Base-by-base conservation (phyloP, 2,329 filamentous ascomycete genomes). In the Aspergillus udagawae region DNA sequence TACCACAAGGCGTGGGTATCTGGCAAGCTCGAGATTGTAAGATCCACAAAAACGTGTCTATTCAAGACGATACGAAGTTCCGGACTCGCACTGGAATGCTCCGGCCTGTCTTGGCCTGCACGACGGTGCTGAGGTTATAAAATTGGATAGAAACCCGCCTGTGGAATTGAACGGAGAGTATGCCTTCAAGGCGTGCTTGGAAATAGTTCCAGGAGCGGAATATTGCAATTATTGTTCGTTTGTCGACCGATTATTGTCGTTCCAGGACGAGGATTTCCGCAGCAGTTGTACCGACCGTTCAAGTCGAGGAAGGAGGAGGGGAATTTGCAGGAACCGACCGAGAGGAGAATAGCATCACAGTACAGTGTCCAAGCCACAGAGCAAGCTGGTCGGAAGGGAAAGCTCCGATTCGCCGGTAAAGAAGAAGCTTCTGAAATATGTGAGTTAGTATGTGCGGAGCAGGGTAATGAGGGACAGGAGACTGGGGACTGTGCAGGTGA, bases 1-100 rank as follows among this genome's bases (percentile, higher is more conserved):
- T 58, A 63, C 73, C 66, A 67, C 64, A 70, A 66, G 61, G 64
- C 61, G 47, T 47, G 67, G 69, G 70, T 67, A 61, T 65, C 62
- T 70, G 68, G 68, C 67, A 70, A 70, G 69, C 67, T 67, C 62
- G 56, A 56, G 57, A 56, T 55, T 56, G 58, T 57, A 63, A 55
- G 58, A 63, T 63, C 56, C 63, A 59, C 63, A 60, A 57, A 64
- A 63, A 56, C 57, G 56, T 60, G 59, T 58, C 61, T 56, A 60
- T 65, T 63, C 54, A 61, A 65, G 27, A 55, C 56, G 60, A 56
- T 62, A 60, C 64, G 57, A 63, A 61, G 64, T 53, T 52, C 57
- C 60, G 62, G 60, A 57, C 63, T 58, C 60, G 56, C 56, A 59
- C 61, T 64, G 69, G 65, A 69, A 72, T 72, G 67, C 55, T 60